Conservation (phyloP, 768 basidiomycete species). For the Pleurotus citrinopileatus region DNA sequence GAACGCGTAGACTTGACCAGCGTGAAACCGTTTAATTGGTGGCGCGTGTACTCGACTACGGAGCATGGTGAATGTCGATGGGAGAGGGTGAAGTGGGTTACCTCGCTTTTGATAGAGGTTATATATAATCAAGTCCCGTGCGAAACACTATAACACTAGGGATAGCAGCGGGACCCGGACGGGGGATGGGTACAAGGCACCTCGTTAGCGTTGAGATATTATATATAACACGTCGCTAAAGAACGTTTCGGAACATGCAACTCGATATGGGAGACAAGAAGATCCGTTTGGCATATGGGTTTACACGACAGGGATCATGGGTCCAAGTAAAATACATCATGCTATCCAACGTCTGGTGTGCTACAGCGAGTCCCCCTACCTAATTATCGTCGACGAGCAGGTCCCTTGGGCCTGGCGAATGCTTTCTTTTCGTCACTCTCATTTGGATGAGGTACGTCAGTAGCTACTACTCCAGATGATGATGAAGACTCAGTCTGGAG, state of each 20-base stretch:
- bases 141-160: background rate
- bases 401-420: constrained; percentile 73
- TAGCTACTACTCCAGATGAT: constrained; percentile 6
- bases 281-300: constrained; percentile 1
- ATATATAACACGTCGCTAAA: too few relatives aligned
- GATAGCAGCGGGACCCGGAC: background rate
- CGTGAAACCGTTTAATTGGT: background rate
- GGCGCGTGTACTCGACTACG: background rate
- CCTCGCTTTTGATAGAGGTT: background rate
- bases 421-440: constrained; percentile 34
- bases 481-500: constrained; percentile 20
- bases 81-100: background rate
- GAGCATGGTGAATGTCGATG: background rate
- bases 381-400: constrained; percentile 48
- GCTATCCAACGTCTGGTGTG: background rate
- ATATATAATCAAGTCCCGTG: background rate
- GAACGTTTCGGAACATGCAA: constrained; percentile 11
- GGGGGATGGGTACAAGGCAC: background rate
- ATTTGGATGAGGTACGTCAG: constrained; percentile 9
- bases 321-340: background rate
- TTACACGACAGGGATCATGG: background rate
- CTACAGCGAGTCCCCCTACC: background rate
- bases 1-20: constrained; percentile 3
- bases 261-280: background rate
- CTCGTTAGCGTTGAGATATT: background rate